Evolutionary conservation across 345 rosid species (phyloP), one percentile per base, ranked within the genome.

Genomic region (Stellera chamaejasme): DNA sequence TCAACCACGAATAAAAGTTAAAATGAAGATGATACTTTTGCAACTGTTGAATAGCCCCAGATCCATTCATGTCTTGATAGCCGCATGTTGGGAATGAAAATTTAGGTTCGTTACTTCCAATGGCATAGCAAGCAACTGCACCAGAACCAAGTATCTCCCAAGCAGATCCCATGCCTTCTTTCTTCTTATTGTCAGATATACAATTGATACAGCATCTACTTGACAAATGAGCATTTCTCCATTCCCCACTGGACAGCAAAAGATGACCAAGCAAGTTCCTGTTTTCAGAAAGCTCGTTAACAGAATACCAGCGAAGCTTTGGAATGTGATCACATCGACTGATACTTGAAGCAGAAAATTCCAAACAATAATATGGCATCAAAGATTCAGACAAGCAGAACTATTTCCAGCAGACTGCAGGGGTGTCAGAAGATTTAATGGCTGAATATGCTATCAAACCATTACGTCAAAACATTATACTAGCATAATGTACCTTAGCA

Each of bases 251-350:
- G 45, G 82, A 77, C 62, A 87, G 69, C 87, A 89, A 64, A 50
- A 87, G 79, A 72, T 87, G 80, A 69, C 96, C 99, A 45, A 93
- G 97, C 49, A 82, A 75, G 56, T 89, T 82, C 84, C 97, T 93
- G 82, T 51, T 71, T 59, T 70, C 68, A 72, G 46, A 43, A 63
- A 51, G 27, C 66, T 48, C 53, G 43, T 11, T 8, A 51, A 67
- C 67, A 80, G 77, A 61, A 42, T 7, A 52, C 36, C 44, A 32
- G 2, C 27, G 36, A 10, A 41, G 26, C 48, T 55, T 28, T 47
- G 28, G 39, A 27, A 51, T 44, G 50, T 55, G 45, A 25, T 52
- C 28, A 27, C 23, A 46, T 26, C 0, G 44, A 49, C 13, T 46
- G 46, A 52, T 68, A 58, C 45, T 19, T 43, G 27, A 60, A 19